Base-by-base conservation (phyloP, 192 early-diverging fungal species). In the Geranomyces michiganensis region DNA sequence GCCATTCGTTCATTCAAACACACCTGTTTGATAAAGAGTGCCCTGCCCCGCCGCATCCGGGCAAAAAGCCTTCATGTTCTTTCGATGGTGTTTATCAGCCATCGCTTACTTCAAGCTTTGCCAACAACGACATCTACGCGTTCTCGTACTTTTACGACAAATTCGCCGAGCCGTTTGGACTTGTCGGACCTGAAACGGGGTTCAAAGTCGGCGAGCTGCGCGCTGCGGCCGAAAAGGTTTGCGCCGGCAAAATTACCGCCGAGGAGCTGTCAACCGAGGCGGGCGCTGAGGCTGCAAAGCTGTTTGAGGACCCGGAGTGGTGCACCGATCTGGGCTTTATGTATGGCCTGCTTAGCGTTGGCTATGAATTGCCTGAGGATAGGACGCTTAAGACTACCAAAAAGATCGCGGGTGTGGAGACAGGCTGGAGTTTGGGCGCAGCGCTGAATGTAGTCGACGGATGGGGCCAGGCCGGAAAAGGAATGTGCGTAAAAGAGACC, bases 141-240 rank as follows among this genome's bases (percentile, higher is more conserved):
- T 97, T 99, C 80, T 95, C 93, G 24, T 99, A 90, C 86, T 96
- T 99, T 74, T 99, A 92, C 82, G 97, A 99, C 74, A 85, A 91
- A 46, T 76, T 65, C 62, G 87, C 90, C 0, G 78, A 88, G 36
- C 91, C 91, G 5, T 81, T 80, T 65, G 67, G 65, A 5, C 21
- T 64, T 14, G 58, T 56, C 3, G 55, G 44, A 1, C 56, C 77
- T 46, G 71, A 66, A 29, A 78, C 84, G 43, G 88, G 90, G 43
- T 94, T 96, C 76, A 84, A 84, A 29, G 80, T 95, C 12, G 72
- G 71, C 9, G 87, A 94, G 27, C 67, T 96, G 17, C 87, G 89
- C 33, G 76, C 78, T 0, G 73, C 92, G 55, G 87, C 91, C 2
- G 82, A 90, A 19, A 75, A 79, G 46, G 91, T 95, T 19, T 96